Percentiles rank a stretch among this genome's conserved stretches.
Conservation (phyloP, 306 rosid genomes). For the Begonia peltatifolia region DNA sequence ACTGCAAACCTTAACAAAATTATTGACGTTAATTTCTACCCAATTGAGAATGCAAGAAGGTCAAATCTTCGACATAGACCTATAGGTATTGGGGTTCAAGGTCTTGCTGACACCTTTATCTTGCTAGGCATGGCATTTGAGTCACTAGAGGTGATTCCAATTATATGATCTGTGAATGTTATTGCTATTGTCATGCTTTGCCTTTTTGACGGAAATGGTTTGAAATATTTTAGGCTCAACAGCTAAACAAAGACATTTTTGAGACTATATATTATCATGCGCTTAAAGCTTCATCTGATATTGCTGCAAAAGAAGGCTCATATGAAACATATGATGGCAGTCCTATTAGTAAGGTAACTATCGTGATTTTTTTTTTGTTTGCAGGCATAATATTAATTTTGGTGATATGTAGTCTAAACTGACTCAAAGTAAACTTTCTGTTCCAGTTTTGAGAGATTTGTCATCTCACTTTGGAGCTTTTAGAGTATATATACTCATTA, state of each 20-base stretch:
- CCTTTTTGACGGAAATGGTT: constrained; percentile 4
- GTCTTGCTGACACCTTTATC: constrained; percentile 94
- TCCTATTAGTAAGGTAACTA: constrained; percentile 68
- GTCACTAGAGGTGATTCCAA: constrained; percentile 61
- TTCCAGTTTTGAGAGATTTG: no score
- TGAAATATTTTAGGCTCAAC: constrained; percentile 55
- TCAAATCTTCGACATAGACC: constrained; percentile 89
- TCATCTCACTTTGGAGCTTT: no score
- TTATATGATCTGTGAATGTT: not conserved
- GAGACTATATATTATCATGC: constrained; percentile 86
- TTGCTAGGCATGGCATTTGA: constrained; percentile 91
- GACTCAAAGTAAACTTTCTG: no score
- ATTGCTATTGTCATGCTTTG: not conserved
- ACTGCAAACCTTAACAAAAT: constrained; percentile 75
- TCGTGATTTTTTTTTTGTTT: no score
- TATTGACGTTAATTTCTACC: constrained; percentile 86
- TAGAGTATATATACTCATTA: no score
- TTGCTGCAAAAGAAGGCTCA: constrained; percentile 66
- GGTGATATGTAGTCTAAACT: no score
- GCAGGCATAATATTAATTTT: no score
- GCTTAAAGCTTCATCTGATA: constrained; percentile 53
- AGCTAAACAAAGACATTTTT: constrained; percentile 83
- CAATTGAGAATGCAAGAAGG: constrained; percentile 67
- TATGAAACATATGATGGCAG: constrained; percentile 72
- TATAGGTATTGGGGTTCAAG: constrained; percentile 96